Evolutionary conservation across 371 early-diverging fungal species (phyloP).

Genomic region (Zopfochytrium polystomum): DNA sequence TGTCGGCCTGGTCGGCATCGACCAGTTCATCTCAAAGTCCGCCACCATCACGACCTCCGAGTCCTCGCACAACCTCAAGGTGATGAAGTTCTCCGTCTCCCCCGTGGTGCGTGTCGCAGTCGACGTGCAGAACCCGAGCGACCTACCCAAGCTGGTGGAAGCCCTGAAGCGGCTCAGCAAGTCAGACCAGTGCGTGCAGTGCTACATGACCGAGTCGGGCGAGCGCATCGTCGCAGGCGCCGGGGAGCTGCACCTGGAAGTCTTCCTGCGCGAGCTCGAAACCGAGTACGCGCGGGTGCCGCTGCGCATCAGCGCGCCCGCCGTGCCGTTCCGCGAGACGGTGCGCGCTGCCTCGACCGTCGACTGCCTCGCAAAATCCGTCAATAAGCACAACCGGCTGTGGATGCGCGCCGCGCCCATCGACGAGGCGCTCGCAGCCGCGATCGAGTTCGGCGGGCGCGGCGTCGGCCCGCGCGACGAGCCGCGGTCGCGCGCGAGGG

Average conservation of each 20-base stretch:
- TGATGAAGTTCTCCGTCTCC: conserved; percentile 99
- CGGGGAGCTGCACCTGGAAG: conserved; percentile 99
- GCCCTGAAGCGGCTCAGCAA: conserved; percentile 98
- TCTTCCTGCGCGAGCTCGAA: conserved; percentile 99
- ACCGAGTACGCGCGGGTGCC: conserved; percentile 99
- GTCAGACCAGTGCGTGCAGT: conserved; percentile 97
- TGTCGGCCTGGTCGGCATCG: conserved; percentile 98
- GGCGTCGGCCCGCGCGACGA: conserved; percentile 91
- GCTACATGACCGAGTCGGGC: conserved; percentile 91
- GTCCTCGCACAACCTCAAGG: conserved; percentile 95
- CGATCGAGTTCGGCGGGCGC: conserved; percentile 90
- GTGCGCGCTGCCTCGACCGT: conserved; percentile 81
- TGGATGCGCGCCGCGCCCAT: conserved; percentile 96
- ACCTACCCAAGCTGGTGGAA: conserved; percentile 98
- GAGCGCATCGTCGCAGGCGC: conserved; percentile 99
- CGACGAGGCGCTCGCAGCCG: conserved; percentile 78
- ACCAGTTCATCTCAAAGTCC: conserved; percentile 98
- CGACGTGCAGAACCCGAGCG: conserved; percentile 93
- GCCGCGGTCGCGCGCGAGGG: conserved; percentile 92
- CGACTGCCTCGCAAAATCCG: conserved; percentile 93
- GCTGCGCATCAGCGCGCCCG: conserved; percentile 91
- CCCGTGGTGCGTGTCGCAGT: conserved; percentile 99
- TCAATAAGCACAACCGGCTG: conserved; percentile 99
- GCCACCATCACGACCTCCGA: conserved; percentile 97
- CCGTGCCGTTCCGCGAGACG: conserved; percentile 97